phyloP scores from a whole-genome alignment of 306 rosid species.

The Fragaria ananassa region DNA sequence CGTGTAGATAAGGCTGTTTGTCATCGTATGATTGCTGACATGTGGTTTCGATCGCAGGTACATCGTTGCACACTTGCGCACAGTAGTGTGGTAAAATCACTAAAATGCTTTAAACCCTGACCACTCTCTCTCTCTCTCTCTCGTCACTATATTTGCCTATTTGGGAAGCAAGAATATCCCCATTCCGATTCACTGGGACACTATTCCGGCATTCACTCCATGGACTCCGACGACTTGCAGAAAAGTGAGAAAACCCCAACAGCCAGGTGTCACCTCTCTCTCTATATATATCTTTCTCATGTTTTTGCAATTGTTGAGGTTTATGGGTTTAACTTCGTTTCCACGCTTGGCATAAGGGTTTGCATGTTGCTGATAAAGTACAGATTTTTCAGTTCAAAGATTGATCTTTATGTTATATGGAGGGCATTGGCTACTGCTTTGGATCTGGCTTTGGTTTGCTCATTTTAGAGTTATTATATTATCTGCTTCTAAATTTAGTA shows the following conservation, averaged over 20 bases:
- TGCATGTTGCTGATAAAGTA: not conserved
- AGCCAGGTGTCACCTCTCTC: slow-evolving; percentile 25
- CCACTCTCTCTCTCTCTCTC: too few relatives aligned
- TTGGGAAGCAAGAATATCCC: slow-evolving; percentile 3
- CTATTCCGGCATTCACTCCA: slow-evolving; percentile 2
- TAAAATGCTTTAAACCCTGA: too few relatives aligned
- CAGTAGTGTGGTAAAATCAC: too few relatives aligned
- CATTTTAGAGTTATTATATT: not conserved
- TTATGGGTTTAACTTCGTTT: not conserved
- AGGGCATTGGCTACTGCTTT: not conserved
- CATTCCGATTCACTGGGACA: not conserved
- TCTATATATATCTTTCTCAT: not conserved
- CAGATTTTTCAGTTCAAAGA: not conserved
- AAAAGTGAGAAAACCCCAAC: slow-evolving; percentile 10
- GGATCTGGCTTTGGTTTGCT: not conserved
- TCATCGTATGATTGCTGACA: too few relatives aligned
- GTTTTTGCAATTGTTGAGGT: not conserved
- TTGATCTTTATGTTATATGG: not conserved
- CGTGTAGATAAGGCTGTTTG: too few relatives aligned
- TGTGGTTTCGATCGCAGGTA: too few relatives aligned
- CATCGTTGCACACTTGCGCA: too few relatives aligned
- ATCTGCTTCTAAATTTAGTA: not conserved
- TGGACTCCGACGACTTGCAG: slow-evolving; percentile 26
- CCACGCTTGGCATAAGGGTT: not conserved
- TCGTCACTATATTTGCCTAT: not conserved